Conservation (phyloP, 805 yeast genomes). For the Hanseniaspora meyeri region DNA sequence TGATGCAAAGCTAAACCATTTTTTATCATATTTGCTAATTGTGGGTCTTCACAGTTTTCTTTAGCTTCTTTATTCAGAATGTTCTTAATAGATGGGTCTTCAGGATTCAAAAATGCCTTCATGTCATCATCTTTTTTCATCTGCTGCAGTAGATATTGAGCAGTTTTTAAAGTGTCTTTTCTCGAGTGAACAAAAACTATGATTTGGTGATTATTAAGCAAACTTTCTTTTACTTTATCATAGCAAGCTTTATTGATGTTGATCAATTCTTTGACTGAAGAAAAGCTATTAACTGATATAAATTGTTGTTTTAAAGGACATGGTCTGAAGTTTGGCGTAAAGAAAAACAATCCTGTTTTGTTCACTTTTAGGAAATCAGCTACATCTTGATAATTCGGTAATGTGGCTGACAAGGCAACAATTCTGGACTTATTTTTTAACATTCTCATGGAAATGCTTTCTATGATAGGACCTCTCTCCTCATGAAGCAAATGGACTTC, state of each 20-base stretch:
- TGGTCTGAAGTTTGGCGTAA: conserved; percentile 76
- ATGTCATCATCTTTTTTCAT: conserved; percentile 44
- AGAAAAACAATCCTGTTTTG: conserved; percentile 55
- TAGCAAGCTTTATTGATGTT: conserved; percentile 88
- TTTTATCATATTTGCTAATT: conserved; percentile 47
- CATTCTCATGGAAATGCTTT: conserved; percentile 71
- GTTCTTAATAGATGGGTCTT: conserved; percentile 46
- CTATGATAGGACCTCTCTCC: conserved; percentile 89
- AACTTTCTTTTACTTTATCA: conserved; percentile 58
- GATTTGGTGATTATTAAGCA: conserved; percentile 46
- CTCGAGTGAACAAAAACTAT: conserved; percentile 89
- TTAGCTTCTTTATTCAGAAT: conserved; percentile 49
- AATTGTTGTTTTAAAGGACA: conserved; percentile 85
- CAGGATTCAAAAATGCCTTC: conserved; percentile 35
- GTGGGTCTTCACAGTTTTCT: conserved; percentile 41
- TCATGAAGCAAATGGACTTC: conserved; percentile 90
- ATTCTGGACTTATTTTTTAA: conserved; percentile 46
- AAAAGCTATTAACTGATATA: conserved; percentile 50
- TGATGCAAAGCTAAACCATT: conserved; percentile 82
- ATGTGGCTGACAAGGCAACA: conserved; percentile 82
- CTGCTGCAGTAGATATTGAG: conserved; percentile 55
- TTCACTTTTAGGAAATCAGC: conserved; percentile 67
- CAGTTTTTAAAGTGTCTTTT: conserved; percentile 80
- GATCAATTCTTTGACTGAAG: conserved; percentile 55
- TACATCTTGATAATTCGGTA: conserved; percentile 81